Conservation (phyloP, 192 early-diverging fungal species). For the Glomus cerebriforme region DNA sequence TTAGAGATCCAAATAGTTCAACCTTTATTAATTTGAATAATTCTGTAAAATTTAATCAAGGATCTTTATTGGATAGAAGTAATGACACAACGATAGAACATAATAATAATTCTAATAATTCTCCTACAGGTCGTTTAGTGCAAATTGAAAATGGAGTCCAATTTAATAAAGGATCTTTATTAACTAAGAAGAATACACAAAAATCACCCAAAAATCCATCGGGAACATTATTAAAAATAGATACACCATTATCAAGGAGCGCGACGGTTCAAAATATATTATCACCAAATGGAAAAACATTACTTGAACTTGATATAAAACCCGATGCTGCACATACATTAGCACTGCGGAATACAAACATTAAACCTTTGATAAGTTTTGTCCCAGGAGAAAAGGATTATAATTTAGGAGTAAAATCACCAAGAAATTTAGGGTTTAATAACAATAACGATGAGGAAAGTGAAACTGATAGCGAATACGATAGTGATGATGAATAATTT, state of each 20-base stretch:
- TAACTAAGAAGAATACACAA: neutral
- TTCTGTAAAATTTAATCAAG: slow-evolving; percentile 19
- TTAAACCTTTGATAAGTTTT: slow-evolving; percentile 15
- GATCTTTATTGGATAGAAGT: slow-evolving; percentile 5
- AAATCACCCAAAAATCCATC: neutral
- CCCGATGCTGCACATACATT: slow-evolving; percentile 15
- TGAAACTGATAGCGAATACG: neutral
- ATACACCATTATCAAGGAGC: neutral
- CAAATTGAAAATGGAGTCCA: neutral
- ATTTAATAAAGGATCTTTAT: slow-evolving; percentile 31
- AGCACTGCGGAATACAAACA: neutral
- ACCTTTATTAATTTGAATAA: slow-evolving; percentile 12
- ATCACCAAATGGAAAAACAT: slow-evolving; percentile 9
- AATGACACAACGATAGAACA: neutral
- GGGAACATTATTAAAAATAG: slow-evolving; percentile 2
- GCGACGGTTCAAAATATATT: neutral
- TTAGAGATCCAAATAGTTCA: neutral
- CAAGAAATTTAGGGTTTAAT: neutral
- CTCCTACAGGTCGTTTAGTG: neutral
- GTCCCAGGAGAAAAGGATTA: neutral
- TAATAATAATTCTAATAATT: neutral
- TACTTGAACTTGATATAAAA: slow-evolving; percentile 10
- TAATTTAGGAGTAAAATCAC: neutral
- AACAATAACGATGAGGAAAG: neutral
- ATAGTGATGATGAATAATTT: neutral